Evolutionary conservation across 1,284 basidiomycete species (phyloP).

Genomic region (Xanthoconium separans): DNA sequence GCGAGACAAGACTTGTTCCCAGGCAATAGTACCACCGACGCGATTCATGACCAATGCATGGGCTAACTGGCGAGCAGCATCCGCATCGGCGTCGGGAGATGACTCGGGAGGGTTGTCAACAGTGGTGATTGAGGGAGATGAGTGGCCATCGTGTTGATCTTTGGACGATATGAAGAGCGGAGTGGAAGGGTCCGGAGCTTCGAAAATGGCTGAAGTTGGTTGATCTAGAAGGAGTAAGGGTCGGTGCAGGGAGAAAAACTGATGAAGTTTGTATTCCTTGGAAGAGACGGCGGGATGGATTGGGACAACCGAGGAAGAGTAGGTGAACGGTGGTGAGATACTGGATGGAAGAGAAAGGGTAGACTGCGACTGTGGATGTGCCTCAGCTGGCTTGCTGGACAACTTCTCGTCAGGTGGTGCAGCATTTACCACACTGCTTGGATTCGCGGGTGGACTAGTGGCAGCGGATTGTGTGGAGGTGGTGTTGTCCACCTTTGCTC

Average conservation of each 20-base stretch:
- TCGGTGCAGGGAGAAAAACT: conserved; percentile 76
- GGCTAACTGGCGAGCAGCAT: conserved; percentile 70
- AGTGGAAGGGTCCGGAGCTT: conserved; percentile 39
- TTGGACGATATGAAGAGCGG: conserved; percentile 29
- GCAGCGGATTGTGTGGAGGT: conserved; percentile 17
- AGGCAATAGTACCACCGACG: conserved; percentile 56
- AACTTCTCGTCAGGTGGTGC: conserved; percentile 22
- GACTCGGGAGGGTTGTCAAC: conserved; percentile 53
- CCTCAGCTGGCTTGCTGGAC: conserved; percentile 24
- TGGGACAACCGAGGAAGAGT: conserved; percentile 14
- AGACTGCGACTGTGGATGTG: conserved; percentile 12
- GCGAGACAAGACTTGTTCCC: conserved; percentile 60
- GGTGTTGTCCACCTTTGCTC: conserved; percentile 32
- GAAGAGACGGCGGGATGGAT: conserved; percentile 56
- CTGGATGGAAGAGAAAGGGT: conserved; percentile 4
- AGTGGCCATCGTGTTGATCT: conserved; percentile 9
- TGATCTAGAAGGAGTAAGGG: conserved; percentile 66
- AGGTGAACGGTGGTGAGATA: conserved; percentile 14
- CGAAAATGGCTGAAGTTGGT: conserved; percentile 55
- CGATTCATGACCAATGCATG: conserved; percentile 64
- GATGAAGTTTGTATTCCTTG: conserved; percentile 71
- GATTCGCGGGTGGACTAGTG: conserved; percentile 15
- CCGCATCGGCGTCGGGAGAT: conserved; percentile 67
- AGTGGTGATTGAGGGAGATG: conserved; percentile 14
- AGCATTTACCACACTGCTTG: conserved; percentile 18